Conservation (phyloP, 1,284 basidiomycete genomes). For the Tylopilus sp. region DNA sequence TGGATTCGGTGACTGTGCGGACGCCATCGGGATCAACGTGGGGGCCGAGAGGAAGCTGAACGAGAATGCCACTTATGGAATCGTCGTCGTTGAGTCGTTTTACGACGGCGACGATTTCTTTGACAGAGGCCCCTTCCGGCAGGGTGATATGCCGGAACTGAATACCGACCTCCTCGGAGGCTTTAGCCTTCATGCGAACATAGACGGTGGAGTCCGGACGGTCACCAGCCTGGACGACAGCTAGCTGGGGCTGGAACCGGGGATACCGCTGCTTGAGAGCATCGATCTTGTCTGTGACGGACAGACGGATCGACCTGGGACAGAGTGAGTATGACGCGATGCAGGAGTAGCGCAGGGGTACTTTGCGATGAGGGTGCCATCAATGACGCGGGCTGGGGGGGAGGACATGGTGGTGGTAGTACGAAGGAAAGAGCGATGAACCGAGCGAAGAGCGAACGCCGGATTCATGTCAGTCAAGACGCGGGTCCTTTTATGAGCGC, state of each 20-base stretch:
- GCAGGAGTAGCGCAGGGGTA: constrained; percentile 36
- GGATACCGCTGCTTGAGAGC: constrained; percentile 62
- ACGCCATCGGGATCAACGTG: constrained; percentile 85
- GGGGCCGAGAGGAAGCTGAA: constrained; percentile 93
- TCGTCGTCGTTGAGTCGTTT: constrained; percentile 84
- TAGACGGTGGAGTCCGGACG: constrained; percentile 90
- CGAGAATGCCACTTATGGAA: constrained; percentile 84
- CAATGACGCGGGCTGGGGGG: constrained; percentile 61
- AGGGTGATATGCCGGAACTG: constrained; percentile 79
- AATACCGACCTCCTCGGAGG: constrained; percentile 94
- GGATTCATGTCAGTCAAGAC: constrained; percentile 7
- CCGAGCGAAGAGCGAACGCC: constrained; percentile 1
- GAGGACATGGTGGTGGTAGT: constrained; percentile 49
- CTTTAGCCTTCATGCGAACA: constrained; percentile 97
- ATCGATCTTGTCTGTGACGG: constrained; percentile 65
- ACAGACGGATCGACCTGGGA: constrained; percentile 72
- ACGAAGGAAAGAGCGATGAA: constrained; percentile 36
- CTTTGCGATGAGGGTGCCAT: constrained; percentile 89
- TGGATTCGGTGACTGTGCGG: constrained; percentile 89
- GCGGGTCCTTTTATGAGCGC: neutral
- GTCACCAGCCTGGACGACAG: constrained; percentile 92
- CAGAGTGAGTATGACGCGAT: constrained; percentile 10
- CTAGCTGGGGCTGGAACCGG: constrained; percentile 86
- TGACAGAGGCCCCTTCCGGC: constrained; percentile 68
- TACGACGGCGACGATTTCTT: constrained; percentile 78